Conservation (phyloP, 768 basidiomycete species). For the Leucosporidium creatinivorum region DNA sequence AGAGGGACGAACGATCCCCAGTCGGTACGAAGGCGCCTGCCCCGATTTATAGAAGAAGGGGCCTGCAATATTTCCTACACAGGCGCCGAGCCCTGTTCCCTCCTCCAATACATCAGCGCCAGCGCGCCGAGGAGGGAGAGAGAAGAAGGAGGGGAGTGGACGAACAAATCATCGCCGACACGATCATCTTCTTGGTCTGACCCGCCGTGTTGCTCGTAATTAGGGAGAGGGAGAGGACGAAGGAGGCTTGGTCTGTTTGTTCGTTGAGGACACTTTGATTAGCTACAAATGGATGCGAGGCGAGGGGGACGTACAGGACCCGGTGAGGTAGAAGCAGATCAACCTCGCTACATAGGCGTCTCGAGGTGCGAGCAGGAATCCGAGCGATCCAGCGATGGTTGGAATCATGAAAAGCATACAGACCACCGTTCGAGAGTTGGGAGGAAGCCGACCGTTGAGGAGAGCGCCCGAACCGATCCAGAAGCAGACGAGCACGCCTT, state of each 20-base stretch:
- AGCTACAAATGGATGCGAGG: too few relatives aligned
- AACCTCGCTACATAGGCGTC: constrained; percentile 40
- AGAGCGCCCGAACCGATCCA: constrained; percentile 40
- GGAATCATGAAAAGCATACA: constrained; percentile 39
- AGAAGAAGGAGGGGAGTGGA: neutral
- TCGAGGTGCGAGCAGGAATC: constrained; percentile 41
- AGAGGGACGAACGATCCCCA: constrained; percentile 37
- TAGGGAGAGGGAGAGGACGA: constrained; percentile 40
- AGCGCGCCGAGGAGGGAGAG: too few relatives aligned
- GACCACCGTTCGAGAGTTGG: constrained; percentile 35
- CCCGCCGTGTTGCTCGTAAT: constrained; percentile 46
- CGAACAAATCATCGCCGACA: constrained; percentile 38
- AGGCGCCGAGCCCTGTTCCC: neutral
- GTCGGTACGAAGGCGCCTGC: constrained; percentile 40
- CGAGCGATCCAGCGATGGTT: constrained; percentile 41
- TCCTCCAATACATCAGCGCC: too few relatives aligned
- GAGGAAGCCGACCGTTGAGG: constrained; percentile 38
- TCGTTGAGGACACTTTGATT: too few relatives aligned
- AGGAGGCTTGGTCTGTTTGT: constrained; percentile 41
- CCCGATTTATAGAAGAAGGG: constrained; percentile 36
- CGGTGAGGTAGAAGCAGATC: constrained; percentile 34
- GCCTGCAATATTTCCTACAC: constrained; percentile 34
- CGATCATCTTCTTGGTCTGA: constrained; percentile 43
- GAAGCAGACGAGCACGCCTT: constrained; percentile 39
- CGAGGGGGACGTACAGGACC: neutral